Evolutionary conservation across 192 early-diverging fungal genomes (phyloP).

Genomic region (Coemansia sp.): DNA sequence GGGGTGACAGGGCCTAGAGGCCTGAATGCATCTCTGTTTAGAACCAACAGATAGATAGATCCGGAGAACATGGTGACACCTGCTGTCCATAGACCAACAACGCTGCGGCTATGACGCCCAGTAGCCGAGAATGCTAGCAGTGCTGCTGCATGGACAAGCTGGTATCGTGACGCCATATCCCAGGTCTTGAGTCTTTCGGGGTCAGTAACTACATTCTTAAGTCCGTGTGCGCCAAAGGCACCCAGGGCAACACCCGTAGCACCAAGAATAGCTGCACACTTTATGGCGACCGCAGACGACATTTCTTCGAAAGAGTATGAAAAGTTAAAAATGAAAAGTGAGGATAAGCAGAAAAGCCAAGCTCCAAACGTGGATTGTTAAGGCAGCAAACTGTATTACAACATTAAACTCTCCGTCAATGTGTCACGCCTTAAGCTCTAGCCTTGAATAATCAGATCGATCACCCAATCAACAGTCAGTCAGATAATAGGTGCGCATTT

Average conservation of each 20-base stretch:
- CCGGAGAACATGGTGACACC: slow-evolving; percentile 54
- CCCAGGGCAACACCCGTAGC: slow-evolving; percentile 56
- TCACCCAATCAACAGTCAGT: not conserved
- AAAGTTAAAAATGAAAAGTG: not conserved
- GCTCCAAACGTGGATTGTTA: too few relatives aligned
- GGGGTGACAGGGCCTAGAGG: slow-evolving; percentile 41
- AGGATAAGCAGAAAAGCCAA: too few relatives aligned
- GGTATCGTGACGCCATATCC: slow-evolving; percentile 52
- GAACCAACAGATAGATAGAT: slow-evolving; percentile 53
- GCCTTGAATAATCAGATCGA: not conserved
- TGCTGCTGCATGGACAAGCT: slow-evolving; percentile 52
- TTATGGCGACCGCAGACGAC: slow-evolving; percentile 32
- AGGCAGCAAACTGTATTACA: too few relatives aligned
- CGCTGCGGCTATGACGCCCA: slow-evolving; percentile 21
- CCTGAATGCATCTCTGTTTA: slow-evolving; percentile 30
- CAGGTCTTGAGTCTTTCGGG: slow-evolving; percentile 37
- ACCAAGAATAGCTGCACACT: slow-evolving; percentile 42
- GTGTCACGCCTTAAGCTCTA: not conserved
- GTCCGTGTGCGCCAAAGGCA: slow-evolving; percentile 57
- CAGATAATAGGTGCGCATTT: too few relatives aligned
- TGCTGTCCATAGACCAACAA: slow-evolving; percentile 43
- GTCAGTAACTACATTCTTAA: slow-evolving; percentile 37
- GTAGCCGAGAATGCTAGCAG: slow-evolving; percentile 41
- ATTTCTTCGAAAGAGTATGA: slow-evolving; percentile 1
- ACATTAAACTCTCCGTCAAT: too few relatives aligned